Conservation (phyloP, 495 filamentous ascomycete species). For the Penicillium pancosmium region DNA sequence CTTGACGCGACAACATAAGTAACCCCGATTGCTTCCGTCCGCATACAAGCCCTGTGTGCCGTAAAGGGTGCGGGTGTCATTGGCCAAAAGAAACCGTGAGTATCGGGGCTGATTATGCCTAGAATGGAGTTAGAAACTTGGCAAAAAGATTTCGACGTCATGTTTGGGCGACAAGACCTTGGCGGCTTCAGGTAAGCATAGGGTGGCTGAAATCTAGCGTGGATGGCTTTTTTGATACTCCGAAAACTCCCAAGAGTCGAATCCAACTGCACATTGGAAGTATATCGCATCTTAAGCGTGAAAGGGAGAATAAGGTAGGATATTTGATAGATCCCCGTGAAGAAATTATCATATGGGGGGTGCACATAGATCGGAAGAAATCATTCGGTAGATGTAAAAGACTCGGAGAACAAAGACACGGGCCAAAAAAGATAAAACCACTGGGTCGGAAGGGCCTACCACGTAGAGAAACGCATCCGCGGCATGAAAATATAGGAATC, state of each 20-base stretch:
- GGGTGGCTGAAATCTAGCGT: neutral
- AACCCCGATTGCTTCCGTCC: neutral
- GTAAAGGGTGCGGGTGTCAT: conserved; percentile 2
- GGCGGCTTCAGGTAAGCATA: conserved; percentile 3
- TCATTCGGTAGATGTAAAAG: no score
- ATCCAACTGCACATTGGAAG: neutral
- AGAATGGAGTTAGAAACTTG: conserved; percentile 8
- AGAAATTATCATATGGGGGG: no score
- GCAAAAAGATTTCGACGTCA: conserved; percentile 16
- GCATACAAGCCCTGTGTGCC: neutral
- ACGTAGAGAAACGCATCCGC: no score
- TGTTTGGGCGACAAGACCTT: conserved; percentile 14
- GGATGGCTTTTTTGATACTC: neutral
- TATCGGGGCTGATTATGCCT: neutral
- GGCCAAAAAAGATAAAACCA: no score
- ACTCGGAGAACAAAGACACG: no score
- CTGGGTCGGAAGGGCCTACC: no score
- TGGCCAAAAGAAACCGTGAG: neutral
- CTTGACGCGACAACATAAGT: neutral
- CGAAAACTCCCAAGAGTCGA: neutral
- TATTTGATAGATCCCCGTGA: no score
- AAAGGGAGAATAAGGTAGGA: no score
- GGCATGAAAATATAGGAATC: no score
- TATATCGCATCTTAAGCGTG: no score
- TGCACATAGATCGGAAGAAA: no score